Evolutionary conservation across 2,329 filamentous ascomycete genomes (phyloP).

Genomic region (Hypomyces rosellus): DNA sequence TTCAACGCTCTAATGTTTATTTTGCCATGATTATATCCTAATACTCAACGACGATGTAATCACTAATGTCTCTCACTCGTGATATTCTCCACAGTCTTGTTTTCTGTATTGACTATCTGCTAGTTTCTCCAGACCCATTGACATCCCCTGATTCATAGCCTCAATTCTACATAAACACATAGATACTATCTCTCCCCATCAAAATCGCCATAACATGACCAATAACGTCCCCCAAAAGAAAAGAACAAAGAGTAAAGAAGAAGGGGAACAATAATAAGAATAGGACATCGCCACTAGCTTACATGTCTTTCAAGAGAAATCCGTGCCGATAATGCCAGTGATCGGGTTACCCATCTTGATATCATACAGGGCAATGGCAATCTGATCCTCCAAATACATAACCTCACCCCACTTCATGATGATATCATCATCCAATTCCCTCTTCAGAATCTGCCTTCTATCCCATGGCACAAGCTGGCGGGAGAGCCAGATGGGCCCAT

Average conservation of each 20-base stretch:
- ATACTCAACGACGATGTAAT: too few relatives aligned
- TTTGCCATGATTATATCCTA: background rate
- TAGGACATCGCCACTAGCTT: too few relatives aligned
- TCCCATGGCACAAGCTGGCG: slow-evolving; percentile 4
- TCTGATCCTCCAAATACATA: background rate
- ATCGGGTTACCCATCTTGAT: slow-evolving; percentile 1
- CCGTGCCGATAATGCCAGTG: background rate
- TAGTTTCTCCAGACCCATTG: too few relatives aligned
- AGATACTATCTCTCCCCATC: too few relatives aligned
- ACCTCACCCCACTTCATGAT: background rate
- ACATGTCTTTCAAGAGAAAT: too few relatives aligned
- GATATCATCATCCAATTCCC: background rate
- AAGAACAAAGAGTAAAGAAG: background rate
- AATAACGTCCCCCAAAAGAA: background rate
- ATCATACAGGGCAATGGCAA: background rate
- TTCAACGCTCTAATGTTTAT: background rate
- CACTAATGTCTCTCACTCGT: too few relatives aligned
- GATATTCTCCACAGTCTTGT: too few relatives aligned
- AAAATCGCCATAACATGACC: too few relatives aligned
- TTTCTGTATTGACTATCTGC: too few relatives aligned
- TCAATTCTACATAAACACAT: too few relatives aligned
- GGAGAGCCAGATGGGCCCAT: too few relatives aligned
- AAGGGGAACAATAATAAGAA: background rate
- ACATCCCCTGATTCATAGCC: too few relatives aligned
- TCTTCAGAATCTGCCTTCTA: background rate